Base-by-base conservation (phyloP, 1,284 basidiomycete genomes). In the Fomitopsis palustris region DNA sequence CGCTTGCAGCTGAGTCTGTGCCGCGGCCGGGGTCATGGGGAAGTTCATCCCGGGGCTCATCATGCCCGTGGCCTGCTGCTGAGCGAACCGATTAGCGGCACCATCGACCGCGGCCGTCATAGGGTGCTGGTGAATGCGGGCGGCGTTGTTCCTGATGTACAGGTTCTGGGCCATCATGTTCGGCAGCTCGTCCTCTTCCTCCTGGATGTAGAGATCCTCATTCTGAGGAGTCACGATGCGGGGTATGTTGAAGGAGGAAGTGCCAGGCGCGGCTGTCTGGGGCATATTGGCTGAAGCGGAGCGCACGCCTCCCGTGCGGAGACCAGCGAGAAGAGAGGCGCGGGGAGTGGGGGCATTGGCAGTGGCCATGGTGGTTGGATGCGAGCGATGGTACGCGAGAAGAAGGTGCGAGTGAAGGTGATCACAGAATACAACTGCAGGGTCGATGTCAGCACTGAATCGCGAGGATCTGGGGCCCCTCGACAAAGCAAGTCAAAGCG, bases 241-340 rank as follows among this genome's bases (percentile, higher is more conserved):
- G 62, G 83, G 78, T 63, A 86, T 69, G 69, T 82, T 83, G 78
- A 90, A 90, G 31, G 85, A 75, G 62, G 57, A 21, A n/a, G 77
- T 79, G 54, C 78, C 75, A 29, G 85, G 84, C 31, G 85, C 84
- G 58, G 88, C 86, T 51, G 88, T 86, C 72, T 88, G 86, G 49
- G 90, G 88, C 27, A 83, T 73, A 64, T 71, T 65, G 54, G 56
- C 60, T 62, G 88, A 86, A 47, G 80, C 71, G 17, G 90, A 85
- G 67, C 90, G 88, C 61, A 92, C 91, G 57, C 90, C 90, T 72
- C 91, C 90, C 58, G 90, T 93, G 72, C 90, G 88, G 69, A 93
- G 89, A 67, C 88, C 89, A 63, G 88, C 81, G 74, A 93, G 88
- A 68, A 93, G 87, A 63, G 89, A 90, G 58, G 90, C 90, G 69